Conservation (phyloP, 768 basidiomycete species). For the Collybiopsis luxurians region DNA sequence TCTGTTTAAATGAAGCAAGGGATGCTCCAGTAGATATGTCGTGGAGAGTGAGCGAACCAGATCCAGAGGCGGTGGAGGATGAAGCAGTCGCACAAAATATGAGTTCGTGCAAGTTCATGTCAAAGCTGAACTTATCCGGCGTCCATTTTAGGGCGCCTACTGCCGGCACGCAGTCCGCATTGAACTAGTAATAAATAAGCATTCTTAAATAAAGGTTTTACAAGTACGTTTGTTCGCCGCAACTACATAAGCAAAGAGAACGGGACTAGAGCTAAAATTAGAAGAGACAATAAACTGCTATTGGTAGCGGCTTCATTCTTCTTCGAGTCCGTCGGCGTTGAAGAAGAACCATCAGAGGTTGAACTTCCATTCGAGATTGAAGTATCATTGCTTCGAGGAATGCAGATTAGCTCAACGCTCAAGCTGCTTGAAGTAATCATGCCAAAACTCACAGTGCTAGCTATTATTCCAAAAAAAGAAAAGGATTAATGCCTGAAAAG, state of each 20-base stretch:
- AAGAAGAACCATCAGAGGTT: neutral
- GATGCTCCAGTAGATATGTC: constrained; percentile 76
- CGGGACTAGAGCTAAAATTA: neutral
- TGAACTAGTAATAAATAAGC: neutral
- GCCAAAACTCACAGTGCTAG: neutral
- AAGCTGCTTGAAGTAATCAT: neutral
- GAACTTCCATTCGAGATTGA: neutral
- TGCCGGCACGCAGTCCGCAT: too few relatives aligned
- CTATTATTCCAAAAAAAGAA: neutral
- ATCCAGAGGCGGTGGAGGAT: constrained; percentile 39
- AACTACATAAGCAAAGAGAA: neutral
- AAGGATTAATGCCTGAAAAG: neutral
- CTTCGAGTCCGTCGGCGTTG: neutral
- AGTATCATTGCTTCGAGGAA: neutral
- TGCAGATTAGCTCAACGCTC: neutral
- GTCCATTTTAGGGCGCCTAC: neutral
- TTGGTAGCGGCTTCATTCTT: neutral
- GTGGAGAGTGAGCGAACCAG: constrained; percentile 71
- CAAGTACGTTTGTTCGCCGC: too few relatives aligned
- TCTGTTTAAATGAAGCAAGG: constrained; percentile 89
- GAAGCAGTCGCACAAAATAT: constrained; percentile 63
- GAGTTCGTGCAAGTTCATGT: constrained; percentile 67
- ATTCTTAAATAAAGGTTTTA: too few relatives aligned
- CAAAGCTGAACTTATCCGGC: neutral
- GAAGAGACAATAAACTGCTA: neutral